phyloP scores from a whole-genome alignment of 805 yeast species.

The Grigorovia humatica region DNA sequence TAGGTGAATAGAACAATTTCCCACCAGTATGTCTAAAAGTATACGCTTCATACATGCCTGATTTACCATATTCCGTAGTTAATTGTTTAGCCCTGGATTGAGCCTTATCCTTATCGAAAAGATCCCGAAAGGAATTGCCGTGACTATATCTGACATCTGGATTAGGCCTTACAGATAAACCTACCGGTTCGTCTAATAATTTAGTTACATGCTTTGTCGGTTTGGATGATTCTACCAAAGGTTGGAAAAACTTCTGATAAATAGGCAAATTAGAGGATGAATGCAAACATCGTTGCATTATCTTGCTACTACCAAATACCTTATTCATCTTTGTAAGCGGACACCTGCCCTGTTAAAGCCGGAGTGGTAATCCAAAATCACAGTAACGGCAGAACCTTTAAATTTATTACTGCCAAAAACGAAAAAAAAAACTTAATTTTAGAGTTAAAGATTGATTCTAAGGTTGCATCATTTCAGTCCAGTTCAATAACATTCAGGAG shows the following conservation, averaged over 20 bases:
- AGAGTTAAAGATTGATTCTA: no score
- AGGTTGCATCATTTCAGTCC: no score
- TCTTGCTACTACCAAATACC: background rate
- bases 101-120: conserved; percentile 41
- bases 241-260: conserved; percentile 27
- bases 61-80: conserved; percentile 53
- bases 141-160: conserved; percentile 22
- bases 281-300: background rate
- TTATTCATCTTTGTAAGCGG: background rate
- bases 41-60: conserved; percentile 58
- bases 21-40: conserved; percentile 68
- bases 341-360: background rate
- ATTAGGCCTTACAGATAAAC: conserved; percentile 32
- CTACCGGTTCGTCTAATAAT: conserved; percentile 38
- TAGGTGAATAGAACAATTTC: conserved; percentile 73
- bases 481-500: no score
- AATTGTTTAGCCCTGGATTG: conserved; percentile 40
- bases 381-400: no score
- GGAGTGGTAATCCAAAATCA: no score
- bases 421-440: no score
- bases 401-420: no score
- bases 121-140: conserved; percentile 37
- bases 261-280: conserved; percentile 5
- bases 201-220: conserved; percentile 29
- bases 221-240: conserved; percentile 27